phyloP scores from a whole-genome alignment of 2,329 filamentous ascomycete genomes.

The Colletotrichum melonis region DNA sequence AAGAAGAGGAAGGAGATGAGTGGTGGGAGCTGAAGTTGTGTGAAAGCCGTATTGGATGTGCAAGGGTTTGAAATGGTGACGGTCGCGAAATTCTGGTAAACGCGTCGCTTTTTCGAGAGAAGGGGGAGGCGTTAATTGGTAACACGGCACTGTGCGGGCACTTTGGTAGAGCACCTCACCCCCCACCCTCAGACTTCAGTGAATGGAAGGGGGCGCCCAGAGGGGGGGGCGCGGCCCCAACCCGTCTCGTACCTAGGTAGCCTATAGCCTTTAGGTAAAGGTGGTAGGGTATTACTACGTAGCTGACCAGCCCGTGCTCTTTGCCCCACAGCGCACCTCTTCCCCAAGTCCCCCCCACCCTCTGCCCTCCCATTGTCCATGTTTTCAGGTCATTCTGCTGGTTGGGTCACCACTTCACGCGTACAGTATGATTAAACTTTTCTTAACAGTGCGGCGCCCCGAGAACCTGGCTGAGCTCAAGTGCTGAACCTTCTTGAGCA shows the following conservation, averaged over 20 bases:
- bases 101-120: conserved; percentile 31
- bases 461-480: neutral
- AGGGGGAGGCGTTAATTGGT: conserved; percentile 27
- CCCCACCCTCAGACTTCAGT: too few species aligned
- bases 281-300: neutral
- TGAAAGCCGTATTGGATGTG: conserved; percentile 11
- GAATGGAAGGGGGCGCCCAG: neutral
- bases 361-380: neutral
- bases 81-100: conserved; percentile 28
- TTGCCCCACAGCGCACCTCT: neutral
- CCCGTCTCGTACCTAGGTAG: neutral
- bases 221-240: neutral
- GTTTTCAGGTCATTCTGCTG: neutral
- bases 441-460: neutral
- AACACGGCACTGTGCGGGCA: conserved; percentile 17
- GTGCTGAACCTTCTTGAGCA: neutral
- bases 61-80: conserved; percentile 27
- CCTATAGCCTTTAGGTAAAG: too few species aligned
- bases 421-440: neutral
- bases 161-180: neutral
- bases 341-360: neutral
- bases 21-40: conserved; percentile 25
- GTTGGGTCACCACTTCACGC: conserved; percentile 12
- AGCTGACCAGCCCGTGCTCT: neutral
- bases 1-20: neutral